Conservation (phyloP, 805 yeast genomes). For the Blastobotrys mokoenaii region DNA sequence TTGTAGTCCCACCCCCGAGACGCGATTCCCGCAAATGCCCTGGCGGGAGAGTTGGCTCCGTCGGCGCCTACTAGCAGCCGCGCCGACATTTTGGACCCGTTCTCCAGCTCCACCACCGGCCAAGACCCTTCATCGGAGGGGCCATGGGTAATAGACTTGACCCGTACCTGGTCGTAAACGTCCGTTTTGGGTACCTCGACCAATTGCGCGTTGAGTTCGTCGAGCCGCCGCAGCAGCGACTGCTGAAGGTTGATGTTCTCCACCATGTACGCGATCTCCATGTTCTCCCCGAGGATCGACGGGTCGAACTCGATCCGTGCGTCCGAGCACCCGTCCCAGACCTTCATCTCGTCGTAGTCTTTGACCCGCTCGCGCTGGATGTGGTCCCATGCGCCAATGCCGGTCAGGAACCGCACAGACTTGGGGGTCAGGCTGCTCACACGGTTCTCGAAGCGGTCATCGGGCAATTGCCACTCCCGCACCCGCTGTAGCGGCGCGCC, state of each 20-base stretch:
- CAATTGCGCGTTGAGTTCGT: slow-evolving; percentile 30
- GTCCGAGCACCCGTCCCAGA: slow-evolving; percentile 76
- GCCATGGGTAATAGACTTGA: neutral
- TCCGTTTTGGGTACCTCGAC: neutral
- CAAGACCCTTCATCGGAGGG: slow-evolving; percentile 31
- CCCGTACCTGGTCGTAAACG: slow-evolving; percentile 1
- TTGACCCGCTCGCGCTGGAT: slow-evolving; percentile 64
- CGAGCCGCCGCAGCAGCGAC: slow-evolving; percentile 49
- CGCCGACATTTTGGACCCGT: slow-evolving; percentile 56
- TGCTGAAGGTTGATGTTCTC: slow-evolving; percentile 82
- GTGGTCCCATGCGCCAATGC: slow-evolving; percentile 70
- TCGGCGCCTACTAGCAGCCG: slow-evolving; percentile 90
- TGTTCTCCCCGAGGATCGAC: slow-evolving; percentile 25
- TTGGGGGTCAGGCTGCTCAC: slow-evolving; percentile 82
- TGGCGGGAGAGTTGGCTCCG: slow-evolving; percentile 89
- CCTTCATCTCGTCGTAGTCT: slow-evolving; percentile 71
- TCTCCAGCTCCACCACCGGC: slow-evolving; percentile 66
- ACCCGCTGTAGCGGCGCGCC: slow-evolving; percentile 52
- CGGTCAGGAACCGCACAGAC: slow-evolving; percentile 54
- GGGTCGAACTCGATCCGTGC: slow-evolving; percentile 62
- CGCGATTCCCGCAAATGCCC: slow-evolving; percentile 70
- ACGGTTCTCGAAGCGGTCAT: slow-evolving; percentile 58
- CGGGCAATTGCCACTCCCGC: slow-evolving; percentile 37
- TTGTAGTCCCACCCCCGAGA: slow-evolving; percentile 90
- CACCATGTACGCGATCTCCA: slow-evolving; percentile 67